Conservation (phyloP, 23 red algal genomes). For the Chondrus crispus region DNA sequence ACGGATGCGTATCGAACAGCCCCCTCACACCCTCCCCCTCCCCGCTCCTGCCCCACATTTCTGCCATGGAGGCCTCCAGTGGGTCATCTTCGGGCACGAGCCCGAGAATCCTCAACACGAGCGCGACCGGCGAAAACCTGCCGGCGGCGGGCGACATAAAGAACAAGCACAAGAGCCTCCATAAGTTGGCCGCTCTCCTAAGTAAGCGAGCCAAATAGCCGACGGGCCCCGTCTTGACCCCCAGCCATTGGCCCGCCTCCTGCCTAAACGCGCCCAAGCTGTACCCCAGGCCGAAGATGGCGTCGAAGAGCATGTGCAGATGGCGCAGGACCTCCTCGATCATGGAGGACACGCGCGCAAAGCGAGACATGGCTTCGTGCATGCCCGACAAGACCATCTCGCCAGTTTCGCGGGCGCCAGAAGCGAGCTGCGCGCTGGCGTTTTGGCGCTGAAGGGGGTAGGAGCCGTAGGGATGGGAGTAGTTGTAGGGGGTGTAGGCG, state of each 20-base stretch:
- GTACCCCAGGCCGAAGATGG: slow-evolving; percentile 47
- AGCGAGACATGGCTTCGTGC: slow-evolving; percentile 82
- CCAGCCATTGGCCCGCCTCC: slow-evolving; percentile 36
- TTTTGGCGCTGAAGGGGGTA: background rate
- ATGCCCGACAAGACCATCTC: background rate
- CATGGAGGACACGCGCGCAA: slow-evolving; percentile 89
- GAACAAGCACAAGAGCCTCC: slow-evolving; percentile 34
- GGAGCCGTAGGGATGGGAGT: background rate
- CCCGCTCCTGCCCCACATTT: background rate
- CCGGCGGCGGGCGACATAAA: slow-evolving; percentile 54
- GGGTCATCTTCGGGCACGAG: slow-evolving; percentile 38
- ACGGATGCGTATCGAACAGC: background rate
- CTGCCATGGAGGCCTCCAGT: background rate
- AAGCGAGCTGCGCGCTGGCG: background rate
- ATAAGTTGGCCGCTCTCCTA: background rate
- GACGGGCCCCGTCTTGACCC: slow-evolving; percentile 32
- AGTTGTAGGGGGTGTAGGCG: background rate
- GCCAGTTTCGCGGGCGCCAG: background rate
- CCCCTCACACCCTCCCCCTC: background rate
- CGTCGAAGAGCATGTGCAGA: slow-evolving; percentile 89
- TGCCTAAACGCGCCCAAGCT: slow-evolving; percentile 30
- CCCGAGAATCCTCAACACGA: slow-evolving; percentile 45
- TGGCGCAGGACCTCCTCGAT: slow-evolving; percentile 94
- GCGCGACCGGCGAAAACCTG: slow-evolving; percentile 47
- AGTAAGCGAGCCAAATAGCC: background rate